phyloP scores from a whole-genome alignment of 202 grass and related monocot genomes.

The Panicum virgatum region DNA sequence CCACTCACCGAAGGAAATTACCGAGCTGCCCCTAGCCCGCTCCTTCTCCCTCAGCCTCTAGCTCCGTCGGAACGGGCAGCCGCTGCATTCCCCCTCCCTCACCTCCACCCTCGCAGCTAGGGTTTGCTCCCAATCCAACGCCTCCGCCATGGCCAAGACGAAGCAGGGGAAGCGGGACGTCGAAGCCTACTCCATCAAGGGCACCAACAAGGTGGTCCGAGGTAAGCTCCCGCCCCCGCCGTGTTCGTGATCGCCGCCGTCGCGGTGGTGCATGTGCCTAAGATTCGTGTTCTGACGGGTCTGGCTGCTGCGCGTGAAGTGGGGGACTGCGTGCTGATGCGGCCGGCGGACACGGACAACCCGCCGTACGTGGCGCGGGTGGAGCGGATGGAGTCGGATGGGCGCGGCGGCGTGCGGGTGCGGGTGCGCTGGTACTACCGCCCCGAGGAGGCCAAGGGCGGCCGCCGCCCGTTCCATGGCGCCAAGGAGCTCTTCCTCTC shows the following conservation, averaged over 20 bases:
- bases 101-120: slow-evolving; percentile 23
- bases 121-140: slow-evolving; percentile 36
- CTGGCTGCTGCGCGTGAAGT: slow-evolving; percentile 37
- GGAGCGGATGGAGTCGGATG: slow-evolving; percentile 78
- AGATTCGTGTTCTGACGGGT: slow-evolving; percentile 24
- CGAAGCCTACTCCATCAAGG: slow-evolving; percentile 82
- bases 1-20: slow-evolving; percentile 18
- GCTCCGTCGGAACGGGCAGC: slow-evolving; percentile 38
- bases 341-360: slow-evolving; percentile 66
- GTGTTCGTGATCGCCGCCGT: slow-evolving; percentile 2
- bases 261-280: no score
- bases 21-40: slow-evolving; percentile 23
- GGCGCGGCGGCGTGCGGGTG: slow-evolving; percentile 61
- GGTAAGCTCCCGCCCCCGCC: slow-evolving; percentile 41
- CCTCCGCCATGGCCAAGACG: slow-evolving; percentile 72
- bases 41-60: neutral
- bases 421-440: slow-evolving; percentile 85
- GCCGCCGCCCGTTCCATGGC: slow-evolving; percentile 82
- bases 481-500: slow-evolving; percentile 94
- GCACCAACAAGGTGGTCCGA: slow-evolving; percentile 83
- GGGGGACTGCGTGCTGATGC: slow-evolving; percentile 81
- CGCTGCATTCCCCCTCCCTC: neutral
- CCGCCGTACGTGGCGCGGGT: slow-evolving; percentile 73
- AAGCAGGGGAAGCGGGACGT: slow-evolving; percentile 84
- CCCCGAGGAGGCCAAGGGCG: slow-evolving; percentile 85